A percentile compares a stretch with the other conserved stretches of the same genome.
Conservation (phyloP, 2,329 filamentous ascomycete species). For the Hypomyces perniciosus region DNA sequence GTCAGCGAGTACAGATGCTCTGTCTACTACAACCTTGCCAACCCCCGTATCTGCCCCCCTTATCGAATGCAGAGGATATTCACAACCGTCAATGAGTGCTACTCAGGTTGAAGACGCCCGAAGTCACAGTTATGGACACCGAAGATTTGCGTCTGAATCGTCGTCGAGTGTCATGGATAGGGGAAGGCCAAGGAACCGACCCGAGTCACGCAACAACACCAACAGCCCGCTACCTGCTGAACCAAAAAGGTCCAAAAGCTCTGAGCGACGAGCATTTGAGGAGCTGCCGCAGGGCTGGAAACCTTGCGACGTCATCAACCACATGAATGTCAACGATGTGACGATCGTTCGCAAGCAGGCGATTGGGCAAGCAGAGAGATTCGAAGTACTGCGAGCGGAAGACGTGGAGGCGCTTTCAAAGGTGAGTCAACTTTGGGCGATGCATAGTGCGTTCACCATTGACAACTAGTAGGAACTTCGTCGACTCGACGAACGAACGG, state of each 20-base stretch:
- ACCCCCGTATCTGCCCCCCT: constrained; percentile 46
- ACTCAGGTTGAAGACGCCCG: constrained; percentile 4
- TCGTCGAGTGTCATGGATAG: constrained; percentile 55
- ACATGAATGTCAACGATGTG: constrained; percentile 44
- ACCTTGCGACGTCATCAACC: constrained; percentile 44
- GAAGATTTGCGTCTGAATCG: constrained; percentile 51
- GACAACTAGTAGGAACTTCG: constrained; percentile 55
- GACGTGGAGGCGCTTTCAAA: constrained; percentile 62
- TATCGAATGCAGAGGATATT: constrained; percentile 37
- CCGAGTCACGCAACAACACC: constrained; percentile 35
- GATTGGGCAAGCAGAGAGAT: constrained; percentile 54
- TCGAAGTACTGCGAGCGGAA: constrained; percentile 56
- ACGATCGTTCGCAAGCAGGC: constrained; percentile 53
- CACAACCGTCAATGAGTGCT: constrained; percentile 4
- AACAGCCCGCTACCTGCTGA: constrained; percentile 29
- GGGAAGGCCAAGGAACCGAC: constrained; percentile 52
- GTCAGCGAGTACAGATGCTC: constrained; percentile 35
- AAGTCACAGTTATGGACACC: constrained; percentile 33
- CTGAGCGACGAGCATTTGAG: constrained; percentile 54
- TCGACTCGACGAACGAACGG: constrained; percentile 68
- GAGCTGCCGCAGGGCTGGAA: constrained; percentile 53
- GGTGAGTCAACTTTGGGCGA: constrained; percentile 31
- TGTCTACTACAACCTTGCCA: constrained; percentile 36
- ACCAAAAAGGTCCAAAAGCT: constrained; percentile 41
- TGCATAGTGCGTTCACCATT: background rate